Conservation (phyloP, 805 yeast genomes). For the Hanseniaspora lindneri region DNA sequence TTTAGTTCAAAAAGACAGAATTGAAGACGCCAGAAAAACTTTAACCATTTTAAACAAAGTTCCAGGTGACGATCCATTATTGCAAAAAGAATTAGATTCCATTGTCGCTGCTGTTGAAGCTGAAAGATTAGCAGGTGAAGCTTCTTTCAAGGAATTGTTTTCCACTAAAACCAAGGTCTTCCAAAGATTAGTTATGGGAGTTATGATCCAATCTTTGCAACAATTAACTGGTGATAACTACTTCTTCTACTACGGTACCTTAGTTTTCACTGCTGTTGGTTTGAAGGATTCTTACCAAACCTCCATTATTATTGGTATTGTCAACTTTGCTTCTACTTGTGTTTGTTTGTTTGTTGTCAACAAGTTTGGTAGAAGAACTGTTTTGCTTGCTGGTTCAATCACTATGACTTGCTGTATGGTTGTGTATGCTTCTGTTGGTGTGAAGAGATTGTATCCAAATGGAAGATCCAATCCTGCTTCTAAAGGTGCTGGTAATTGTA, state of each 20-base stretch:
- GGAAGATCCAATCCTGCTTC: slow-evolving; percentile 27
- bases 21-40: slow-evolving; percentile 44
- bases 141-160: slow-evolving; percentile 37
- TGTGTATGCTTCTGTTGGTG: slow-evolving; percentile 48
- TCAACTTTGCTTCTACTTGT: slow-evolving; percentile 46
- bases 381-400: slow-evolving; percentile 36
- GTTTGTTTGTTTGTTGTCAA: slow-evolving; percentile 39
- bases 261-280: slow-evolving; percentile 23
- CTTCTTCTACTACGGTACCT: slow-evolving; percentile 52
- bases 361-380: slow-evolving; percentile 38
- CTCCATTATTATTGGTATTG: slow-evolving; percentile 43
- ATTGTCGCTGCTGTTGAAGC: slow-evolving; percentile 48
- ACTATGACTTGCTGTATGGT: slow-evolving; percentile 36
- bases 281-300: slow-evolving; percentile 44
- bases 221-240: slow-evolving; percentile 55
- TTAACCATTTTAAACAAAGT: slow-evolving; percentile 44
- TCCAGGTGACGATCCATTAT: slow-evolving; percentile 36
- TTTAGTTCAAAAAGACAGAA: slow-evolving; percentile 37
- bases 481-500: slow-evolving; percentile 29
- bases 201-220: slow-evolving; percentile 46
- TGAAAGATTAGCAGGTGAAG: slow-evolving; percentile 49
- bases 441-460: slow-evolving; percentile 31
- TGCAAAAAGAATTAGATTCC: slow-evolving; percentile 38
- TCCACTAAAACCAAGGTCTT: slow-evolving; percentile 53
- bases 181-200: slow-evolving; percentile 37